Conservation (phyloP, 352 stramenopile species). For the Globisporangium emineosum region DNA sequence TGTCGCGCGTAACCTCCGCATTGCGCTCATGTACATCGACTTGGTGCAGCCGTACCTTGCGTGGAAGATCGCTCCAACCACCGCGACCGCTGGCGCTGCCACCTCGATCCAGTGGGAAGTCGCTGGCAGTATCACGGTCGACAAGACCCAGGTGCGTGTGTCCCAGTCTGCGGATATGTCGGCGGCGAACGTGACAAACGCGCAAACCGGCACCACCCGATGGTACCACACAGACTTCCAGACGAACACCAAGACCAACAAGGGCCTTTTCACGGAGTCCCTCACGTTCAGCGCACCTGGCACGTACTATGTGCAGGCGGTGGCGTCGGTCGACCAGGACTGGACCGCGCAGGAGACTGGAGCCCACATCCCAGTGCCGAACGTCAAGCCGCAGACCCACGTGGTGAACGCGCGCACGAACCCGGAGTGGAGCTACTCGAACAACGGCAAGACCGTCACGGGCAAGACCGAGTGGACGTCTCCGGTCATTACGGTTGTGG, state of each 20-base stretch:
- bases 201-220: conserved; percentile 46
- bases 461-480: conserved; percentile 58
- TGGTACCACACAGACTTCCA: conserved; percentile 60
- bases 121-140: conserved; percentile 50
- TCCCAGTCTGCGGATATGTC: conserved; percentile 36
- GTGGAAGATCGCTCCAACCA: conserved; percentile 35
- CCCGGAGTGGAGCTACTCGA: conserved; percentile 41
- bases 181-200: conserved; percentile 21
- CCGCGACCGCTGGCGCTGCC: conserved; percentile 8
- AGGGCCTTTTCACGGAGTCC: conserved; percentile 42
- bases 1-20: conserved; percentile 91
- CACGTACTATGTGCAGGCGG: conserved; percentile 56
- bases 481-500: conserved; percentile 5
- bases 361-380: conserved; percentile 28
- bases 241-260: conserved; percentile 33
- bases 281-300: conserved; percentile 35
- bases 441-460: conserved; percentile 48
- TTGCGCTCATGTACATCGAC: conserved; percentile 91
- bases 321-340: conserved; percentile 63
- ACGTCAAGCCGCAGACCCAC: conserved; percentile 65
- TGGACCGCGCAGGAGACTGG: conserved; percentile 40
- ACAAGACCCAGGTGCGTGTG: conserved; percentile 49
- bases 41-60: conserved; percentile 91
- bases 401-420: conserved; percentile 75
- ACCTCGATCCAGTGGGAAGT: conserved; percentile 55